Conservation (phyloP, 177 flowering plant genomes). For the Tripterygium wilfordii region DNA sequence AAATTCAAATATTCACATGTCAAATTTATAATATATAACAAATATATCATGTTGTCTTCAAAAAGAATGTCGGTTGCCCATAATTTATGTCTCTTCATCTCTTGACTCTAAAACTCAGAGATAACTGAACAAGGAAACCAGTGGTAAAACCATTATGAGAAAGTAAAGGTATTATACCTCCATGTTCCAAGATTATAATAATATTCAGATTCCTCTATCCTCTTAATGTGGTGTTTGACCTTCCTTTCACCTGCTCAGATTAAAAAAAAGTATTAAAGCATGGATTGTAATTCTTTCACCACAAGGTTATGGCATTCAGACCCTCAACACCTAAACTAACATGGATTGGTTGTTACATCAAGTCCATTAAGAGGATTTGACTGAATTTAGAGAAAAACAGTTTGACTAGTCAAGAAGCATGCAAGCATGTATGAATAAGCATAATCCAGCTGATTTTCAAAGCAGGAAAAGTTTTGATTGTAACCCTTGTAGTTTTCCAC, state of each 20-base stretch:
- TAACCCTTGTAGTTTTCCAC: slow-evolving; percentile 27
- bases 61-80: slow-evolving; percentile 5
- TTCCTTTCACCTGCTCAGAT: not conserved
- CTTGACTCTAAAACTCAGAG: not conserved
- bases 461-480: slow-evolving; percentile 5
- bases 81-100: not conserved
- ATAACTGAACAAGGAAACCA: not conserved
- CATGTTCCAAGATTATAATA: too few species aligned
- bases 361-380: slow-evolving; percentile 11
- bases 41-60: not conserved
- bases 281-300: too few species aligned
- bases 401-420: slow-evolving; percentile 11
- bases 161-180: slow-evolving; percentile 1
- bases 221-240: slow-evolving; percentile 13
- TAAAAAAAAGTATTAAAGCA: too few species aligned
- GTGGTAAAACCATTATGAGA: slow-evolving; percentile 2
- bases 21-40: not conserved
- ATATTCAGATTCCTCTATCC: slow-evolving; percentile 13
- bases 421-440: slow-evolving; percentile 1
- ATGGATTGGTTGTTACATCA: slow-evolving; percentile 9
- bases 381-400: slow-evolving; percentile 2
- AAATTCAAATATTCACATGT: slow-evolving; percentile 18
- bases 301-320: too few species aligned
- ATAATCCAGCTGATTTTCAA: slow-evolving; percentile 3
- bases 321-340: not conserved